Conservation (phyloP, 1,139 yeast species). For the Candida neerlandica region DNA sequence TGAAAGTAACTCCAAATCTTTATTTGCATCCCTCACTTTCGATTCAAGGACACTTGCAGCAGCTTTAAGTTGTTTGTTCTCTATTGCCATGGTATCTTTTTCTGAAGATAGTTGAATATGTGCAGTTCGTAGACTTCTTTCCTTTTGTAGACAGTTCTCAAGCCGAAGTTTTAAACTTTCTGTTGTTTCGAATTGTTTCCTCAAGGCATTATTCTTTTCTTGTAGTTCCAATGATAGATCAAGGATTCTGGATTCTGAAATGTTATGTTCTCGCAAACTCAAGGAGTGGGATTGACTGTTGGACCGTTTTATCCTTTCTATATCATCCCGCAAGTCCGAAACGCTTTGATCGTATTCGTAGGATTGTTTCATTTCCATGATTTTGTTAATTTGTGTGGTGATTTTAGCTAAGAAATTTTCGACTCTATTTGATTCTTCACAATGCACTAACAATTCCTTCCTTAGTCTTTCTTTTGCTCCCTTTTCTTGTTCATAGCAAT, state of each 20-base stretch:
- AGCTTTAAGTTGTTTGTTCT: slow-evolving; percentile 26
- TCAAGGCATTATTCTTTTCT: slow-evolving; percentile 28
- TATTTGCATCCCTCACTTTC: slow-evolving; percentile 20
- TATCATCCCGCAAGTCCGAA: slow-evolving; percentile 35
- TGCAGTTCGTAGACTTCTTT: slow-evolving; percentile 51
- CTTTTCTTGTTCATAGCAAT: no score
- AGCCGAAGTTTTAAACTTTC: slow-evolving; percentile 37
- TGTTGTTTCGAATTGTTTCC: slow-evolving; percentile 11
- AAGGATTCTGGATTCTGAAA: slow-evolving; percentile 23
- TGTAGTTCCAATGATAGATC: slow-evolving; percentile 33
- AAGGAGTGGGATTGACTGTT: background rate
- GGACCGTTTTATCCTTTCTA: slow-evolving; percentile 20
- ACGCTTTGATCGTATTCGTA: slow-evolving; percentile 33
- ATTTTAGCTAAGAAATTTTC: no score
- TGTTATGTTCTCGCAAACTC: background rate
- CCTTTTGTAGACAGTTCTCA: slow-evolving; percentile 49
- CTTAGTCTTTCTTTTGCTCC: no score
- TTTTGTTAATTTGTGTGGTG: no score
- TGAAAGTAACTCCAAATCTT: slow-evolving; percentile 16
- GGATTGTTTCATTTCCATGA: background rate
- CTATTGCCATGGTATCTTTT: slow-evolving; percentile 43
- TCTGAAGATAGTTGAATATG: slow-evolving; percentile 47
- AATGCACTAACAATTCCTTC: no score
- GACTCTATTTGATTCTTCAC: no score
- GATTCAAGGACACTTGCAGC: background rate